A percentile compares a stretch with the other conserved stretches of the same genome.
These are phyloP conservation scores for Barnettozyma hawaiiensis DNA, from an alignment of 1,139 yeast species.

Conservation along the genomic window DNA sequence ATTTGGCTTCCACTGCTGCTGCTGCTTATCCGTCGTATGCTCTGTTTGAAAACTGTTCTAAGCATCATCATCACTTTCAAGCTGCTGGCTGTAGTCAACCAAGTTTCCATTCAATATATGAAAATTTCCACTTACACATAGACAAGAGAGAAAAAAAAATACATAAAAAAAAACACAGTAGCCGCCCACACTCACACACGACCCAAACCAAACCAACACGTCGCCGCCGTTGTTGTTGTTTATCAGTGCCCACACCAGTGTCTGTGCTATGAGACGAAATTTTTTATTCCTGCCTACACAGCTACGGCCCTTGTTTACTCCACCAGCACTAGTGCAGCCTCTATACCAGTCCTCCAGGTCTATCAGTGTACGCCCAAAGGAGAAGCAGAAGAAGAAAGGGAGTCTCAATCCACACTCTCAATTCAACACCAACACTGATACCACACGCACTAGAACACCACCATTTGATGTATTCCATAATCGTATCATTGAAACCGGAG, in stretches of 20 bases:
- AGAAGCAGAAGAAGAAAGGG: background rate
- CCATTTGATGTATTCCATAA: background rate
- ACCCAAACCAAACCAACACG: background rate
- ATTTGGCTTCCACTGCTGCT: background rate
- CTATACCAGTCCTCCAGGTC: background rate
- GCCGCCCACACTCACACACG: background rate
- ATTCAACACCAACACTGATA: background rate
- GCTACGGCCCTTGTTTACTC: background rate
- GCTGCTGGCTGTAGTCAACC: no score
- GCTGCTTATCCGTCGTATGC: background rate
- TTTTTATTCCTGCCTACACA: background rate
- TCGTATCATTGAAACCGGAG: constrained; percentile 11
- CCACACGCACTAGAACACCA: background rate
- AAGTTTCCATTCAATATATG: no score
- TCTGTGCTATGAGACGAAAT: background rate
- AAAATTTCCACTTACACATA: background rate
- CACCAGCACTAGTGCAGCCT: background rate
- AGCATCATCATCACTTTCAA: background rate
- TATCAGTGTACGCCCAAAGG: background rate
- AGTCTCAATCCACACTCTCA: background rate
- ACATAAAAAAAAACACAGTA: background rate
- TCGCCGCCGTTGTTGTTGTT: no score
- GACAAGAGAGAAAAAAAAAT: background rate
- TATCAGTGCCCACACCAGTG: no score
- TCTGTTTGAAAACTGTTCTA: background rate